Evolutionary conservation across 805 yeast genomes (phyloP).

Genomic region (Nakazawaea populi): DNA sequence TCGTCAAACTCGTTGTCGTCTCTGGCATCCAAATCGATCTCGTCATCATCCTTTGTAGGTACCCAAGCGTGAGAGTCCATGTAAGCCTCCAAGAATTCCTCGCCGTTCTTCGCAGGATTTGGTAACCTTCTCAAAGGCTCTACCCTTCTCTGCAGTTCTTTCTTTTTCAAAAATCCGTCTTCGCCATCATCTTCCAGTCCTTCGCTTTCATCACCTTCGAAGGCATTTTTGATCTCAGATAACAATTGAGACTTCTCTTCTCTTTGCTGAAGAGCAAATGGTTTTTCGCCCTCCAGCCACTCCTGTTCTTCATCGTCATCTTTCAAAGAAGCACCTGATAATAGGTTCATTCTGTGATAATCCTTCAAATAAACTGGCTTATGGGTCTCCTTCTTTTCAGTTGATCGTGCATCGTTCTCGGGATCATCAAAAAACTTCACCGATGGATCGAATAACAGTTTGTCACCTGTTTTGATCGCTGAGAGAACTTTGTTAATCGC

Average conservation of each 20-base stretch:
- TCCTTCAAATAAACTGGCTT: conserved; percentile 89
- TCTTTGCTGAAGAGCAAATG: conserved; percentile 68
- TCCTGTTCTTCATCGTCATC: conserved; percentile 47
- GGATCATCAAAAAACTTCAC: conserved; percentile 71
- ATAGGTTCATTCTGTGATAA: conserved; percentile 78
- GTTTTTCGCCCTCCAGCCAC: conserved; percentile 51
- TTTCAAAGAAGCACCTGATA: conserved; percentile 56
- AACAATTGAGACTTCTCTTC: conserved; percentile 73
- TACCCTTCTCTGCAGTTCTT: conserved; percentile 28
- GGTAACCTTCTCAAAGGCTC: conserved; percentile 40
- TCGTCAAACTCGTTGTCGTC: conserved; percentile 88
- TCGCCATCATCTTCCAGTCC: conserved; percentile 39
- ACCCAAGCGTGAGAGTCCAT: conserved; percentile 84
- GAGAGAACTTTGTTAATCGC: conserved; percentile 69
- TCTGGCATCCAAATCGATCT: conserved; percentile 41
- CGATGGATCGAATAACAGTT: conserved; percentile 57
- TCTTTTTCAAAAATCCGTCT: conserved; percentile 55
- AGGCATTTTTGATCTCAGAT: conserved; percentile 69
- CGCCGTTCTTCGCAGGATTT: conserved; percentile 58
- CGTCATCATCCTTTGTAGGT: conserved; percentile 61
- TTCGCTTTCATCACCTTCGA: conserved; percentile 39
- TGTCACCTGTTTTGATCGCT: conserved; percentile 67
- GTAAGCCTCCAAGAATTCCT: conserved; percentile 68
- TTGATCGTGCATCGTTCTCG: conserved; percentile 30
- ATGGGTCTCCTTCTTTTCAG: conserved; percentile 26